Conservation (phyloP, 352 stramenopile genomes). For the Globisporangium paddicum region DNA sequence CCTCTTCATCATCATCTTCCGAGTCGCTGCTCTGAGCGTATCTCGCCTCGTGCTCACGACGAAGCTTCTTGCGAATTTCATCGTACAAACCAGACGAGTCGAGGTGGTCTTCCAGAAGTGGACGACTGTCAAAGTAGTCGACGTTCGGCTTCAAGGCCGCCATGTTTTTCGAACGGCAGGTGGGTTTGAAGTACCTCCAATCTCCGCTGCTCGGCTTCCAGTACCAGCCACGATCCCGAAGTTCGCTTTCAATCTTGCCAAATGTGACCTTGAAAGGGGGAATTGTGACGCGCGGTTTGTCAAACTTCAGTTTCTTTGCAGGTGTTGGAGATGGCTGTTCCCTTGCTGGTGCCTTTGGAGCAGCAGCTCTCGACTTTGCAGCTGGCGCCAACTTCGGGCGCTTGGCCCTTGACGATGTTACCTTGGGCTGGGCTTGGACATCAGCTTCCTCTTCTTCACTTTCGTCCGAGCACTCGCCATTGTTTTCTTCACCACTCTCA, state of each 20-base stretch:
- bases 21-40: conserved; percentile 5
- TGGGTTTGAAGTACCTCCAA: conserved; percentile 57
- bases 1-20: neutral
- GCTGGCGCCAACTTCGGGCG: neutral
- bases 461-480: conserved; percentile 4
- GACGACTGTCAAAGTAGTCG: conserved; percentile 50
- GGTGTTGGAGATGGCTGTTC: neutral
- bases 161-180: conserved; percentile 6
- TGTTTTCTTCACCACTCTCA: conserved; percentile 9
- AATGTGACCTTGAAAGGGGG: conserved; percentile 57
- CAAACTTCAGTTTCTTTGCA: conserved; percentile 16
- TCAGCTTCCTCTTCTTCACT: conserved; percentile 9
- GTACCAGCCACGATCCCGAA: conserved; percentile 57
- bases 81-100: conserved; percentile 30
- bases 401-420: conserved; percentile 1
- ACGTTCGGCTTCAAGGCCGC: conserved; percentile 19
- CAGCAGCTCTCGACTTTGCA: neutral
- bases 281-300: conserved; percentile 16
- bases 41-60: conserved; percentile 28
- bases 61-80: conserved; percentile 34
- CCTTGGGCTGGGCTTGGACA: neutral
- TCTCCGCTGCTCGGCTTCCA: conserved; percentile 37
- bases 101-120: conserved; percentile 43
- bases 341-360: neutral
- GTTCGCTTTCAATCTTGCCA: conserved; percentile 54